A percentile compares a stretch with the other conserved stretches of the same genome.
These are phyloP conservation scores for Xylaria flabelliformis DNA, from an alignment of 495 filamentous ascomycete species.

Conservation along the genomic window DNA sequence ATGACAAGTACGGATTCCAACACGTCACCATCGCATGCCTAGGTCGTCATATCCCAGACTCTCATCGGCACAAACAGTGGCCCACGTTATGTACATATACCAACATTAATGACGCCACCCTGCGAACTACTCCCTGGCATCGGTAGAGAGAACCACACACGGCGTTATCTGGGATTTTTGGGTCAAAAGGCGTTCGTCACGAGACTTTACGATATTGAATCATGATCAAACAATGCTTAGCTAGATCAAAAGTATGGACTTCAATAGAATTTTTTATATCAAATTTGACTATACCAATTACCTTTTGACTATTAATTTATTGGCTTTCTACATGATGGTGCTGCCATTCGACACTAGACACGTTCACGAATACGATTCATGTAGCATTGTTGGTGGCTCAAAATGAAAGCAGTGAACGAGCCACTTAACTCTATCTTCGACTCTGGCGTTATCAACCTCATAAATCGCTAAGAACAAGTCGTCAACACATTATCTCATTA, in stretches of 20 bases:
- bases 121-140: neutral
- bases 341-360: neutral
- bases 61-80: neutral
- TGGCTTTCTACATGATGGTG: neutral
- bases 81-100: conserved; percentile 20
- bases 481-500: neutral
- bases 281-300: neutral
- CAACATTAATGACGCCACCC: neutral
- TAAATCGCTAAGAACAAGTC: neutral
- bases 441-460: neutral
- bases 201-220: conserved; percentile 19
- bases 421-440: neutral
- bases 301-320: neutral
- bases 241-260: conserved; percentile 12
- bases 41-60: neutral
- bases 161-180: conserved; percentile 23
- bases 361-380: too few species aligned
- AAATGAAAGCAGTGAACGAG: neutral
- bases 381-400: too few species aligned
- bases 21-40: neutral
- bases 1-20: neutral
- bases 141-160: conserved; percentile 5
- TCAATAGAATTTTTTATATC: neutral
- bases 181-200: conserved; percentile 21
- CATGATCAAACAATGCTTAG: conserved; percentile 23